Evolutionary conservation across 257 asterid genomes (phyloP).

Genomic region (Leonotis leonurus): DNA sequence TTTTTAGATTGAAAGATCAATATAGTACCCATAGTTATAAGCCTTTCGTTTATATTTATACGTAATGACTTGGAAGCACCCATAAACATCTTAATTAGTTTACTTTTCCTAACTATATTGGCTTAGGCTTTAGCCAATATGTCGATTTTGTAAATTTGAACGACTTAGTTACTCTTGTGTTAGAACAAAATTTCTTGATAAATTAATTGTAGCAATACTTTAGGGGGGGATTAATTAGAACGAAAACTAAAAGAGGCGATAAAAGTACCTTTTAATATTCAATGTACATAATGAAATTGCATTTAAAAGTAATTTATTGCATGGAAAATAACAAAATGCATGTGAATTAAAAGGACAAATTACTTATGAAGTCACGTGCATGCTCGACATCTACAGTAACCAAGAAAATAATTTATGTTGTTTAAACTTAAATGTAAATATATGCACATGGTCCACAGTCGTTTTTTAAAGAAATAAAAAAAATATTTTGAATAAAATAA

Average conservation of each 20-base stretch:
- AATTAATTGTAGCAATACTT: neutral
- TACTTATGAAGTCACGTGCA: slow-evolving; percentile 15
- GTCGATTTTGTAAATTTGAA: neutral
- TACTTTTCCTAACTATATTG: neutral
- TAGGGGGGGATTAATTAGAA: neutral
- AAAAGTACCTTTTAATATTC: neutral
- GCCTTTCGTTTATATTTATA: too few species aligned
- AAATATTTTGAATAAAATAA: too few species aligned
- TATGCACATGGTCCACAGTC: slow-evolving; percentile 9
- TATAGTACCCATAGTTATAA: too few species aligned
- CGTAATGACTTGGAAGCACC: neutral
- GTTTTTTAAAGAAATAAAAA: too few species aligned
- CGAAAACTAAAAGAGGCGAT: too few species aligned
- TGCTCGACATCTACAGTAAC: slow-evolving; percentile 10
- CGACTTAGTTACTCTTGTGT: neutral
- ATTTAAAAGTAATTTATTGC: neutral
- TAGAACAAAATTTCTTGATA: neutral
- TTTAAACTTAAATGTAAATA: slow-evolving; percentile 4
- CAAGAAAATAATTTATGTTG: neutral
- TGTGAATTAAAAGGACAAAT: slow-evolving; percentile 18
- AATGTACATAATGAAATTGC: neutral
- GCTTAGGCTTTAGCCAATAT: neutral
- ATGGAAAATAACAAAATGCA: slow-evolving; percentile 19
- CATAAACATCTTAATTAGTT: neutral
- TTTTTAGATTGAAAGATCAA: neutral